These are phyloP conservation scores for Patellifolia procumbens DNA, from an alignment of 179 eudicot species.

Conservation along the genomic window DNA sequence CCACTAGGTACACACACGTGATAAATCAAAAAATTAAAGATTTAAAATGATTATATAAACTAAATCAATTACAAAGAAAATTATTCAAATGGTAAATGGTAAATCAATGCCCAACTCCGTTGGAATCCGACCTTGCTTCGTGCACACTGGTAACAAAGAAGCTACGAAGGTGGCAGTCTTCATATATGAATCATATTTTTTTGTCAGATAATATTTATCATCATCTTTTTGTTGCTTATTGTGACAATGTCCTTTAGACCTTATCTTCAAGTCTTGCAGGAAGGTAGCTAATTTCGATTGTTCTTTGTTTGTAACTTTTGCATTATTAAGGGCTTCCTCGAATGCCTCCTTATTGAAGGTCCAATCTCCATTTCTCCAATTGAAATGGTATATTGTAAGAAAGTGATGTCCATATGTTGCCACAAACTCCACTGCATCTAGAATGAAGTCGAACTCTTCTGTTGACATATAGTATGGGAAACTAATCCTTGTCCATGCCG, in stretches of 20 bases:
- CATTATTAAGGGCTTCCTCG: constrained; percentile 8
- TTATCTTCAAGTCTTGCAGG: constrained; percentile 21
- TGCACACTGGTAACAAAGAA: constrained; percentile 41
- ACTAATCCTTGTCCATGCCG: constrained; percentile 69
- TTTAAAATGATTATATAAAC: not conserved
- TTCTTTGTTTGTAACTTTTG: not conserved
- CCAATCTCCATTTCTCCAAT: constrained; percentile 78
- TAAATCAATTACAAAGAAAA: too few species aligned
- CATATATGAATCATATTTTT: constrained; percentile 39
- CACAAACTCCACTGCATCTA: constrained; percentile 59
- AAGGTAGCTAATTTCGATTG: constrained; percentile 12
- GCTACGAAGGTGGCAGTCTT: constrained; percentile 49
- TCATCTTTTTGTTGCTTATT: not conserved
- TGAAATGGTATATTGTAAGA: constrained; percentile 56
- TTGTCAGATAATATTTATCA: not conserved
- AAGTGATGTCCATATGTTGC: constrained; percentile 62
- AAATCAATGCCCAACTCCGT: constrained; percentile 42
- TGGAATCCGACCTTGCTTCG: constrained; percentile 41
- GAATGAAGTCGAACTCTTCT: constrained; percentile 56
- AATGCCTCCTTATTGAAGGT: constrained; percentile 36
- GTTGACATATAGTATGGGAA: constrained; percentile 78
- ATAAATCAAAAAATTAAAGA: too few species aligned
- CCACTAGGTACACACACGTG: too few species aligned
- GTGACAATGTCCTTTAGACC: not conserved
- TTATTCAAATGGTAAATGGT: constrained; percentile 44